Percentiles rank a stretch among this genome's conserved stretches.
Conservation (phyloP, 1,284 basidiomycete species). For the Anthracocystis panici-leucophaei region DNA sequence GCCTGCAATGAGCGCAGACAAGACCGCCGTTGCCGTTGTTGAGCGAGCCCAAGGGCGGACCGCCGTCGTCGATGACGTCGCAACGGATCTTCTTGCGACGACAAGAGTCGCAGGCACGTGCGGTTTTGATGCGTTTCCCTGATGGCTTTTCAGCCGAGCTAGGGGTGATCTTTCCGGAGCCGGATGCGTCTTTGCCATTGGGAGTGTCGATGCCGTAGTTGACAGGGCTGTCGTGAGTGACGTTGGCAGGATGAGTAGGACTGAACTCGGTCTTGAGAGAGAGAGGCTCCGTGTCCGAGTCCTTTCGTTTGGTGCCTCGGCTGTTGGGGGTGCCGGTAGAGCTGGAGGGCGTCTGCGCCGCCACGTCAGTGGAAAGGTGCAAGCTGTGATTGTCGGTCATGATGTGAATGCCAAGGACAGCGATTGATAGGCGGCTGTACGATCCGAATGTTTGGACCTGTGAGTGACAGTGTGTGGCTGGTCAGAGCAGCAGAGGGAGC, state of each 20-base stretch:
- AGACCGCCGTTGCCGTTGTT: constrained; percentile 60
- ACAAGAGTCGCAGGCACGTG: constrained; percentile 89
- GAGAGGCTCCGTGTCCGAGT: constrained; percentile 33
- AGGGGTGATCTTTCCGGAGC: constrained; percentile 14
- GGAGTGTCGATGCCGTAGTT: constrained; percentile 25
- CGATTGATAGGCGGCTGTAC: background rate
- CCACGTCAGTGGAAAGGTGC: constrained; percentile 9
- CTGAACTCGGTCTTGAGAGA: constrained; percentile 28
- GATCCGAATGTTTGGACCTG: background rate
- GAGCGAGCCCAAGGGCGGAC: constrained; percentile 52
- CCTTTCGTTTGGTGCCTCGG: constrained; percentile 38
- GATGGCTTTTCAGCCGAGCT: constrained; percentile 40
- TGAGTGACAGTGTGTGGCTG: background rate
- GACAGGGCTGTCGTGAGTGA: constrained; percentile 30
- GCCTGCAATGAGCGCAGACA: constrained; percentile 56
- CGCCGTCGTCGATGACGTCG: constrained; percentile 65
- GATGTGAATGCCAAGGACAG: background rate
- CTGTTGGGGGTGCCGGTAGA: constrained; percentile 39
- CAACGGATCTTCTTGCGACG: constrained; percentile 90
- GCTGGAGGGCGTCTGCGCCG: constrained; percentile 29
- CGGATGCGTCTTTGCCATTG: constrained; percentile 22
- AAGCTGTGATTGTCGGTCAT: constrained; percentile 21
- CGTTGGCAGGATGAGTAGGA: constrained; percentile 3
- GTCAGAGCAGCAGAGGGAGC: background rate
- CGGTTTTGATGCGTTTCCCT: constrained; percentile 85